These are phyloP conservation scores for Monosporascus sp. DNA, from an alignment of 2,329 filamentous ascomycete genomes.

Conservation along the genomic window DNA sequence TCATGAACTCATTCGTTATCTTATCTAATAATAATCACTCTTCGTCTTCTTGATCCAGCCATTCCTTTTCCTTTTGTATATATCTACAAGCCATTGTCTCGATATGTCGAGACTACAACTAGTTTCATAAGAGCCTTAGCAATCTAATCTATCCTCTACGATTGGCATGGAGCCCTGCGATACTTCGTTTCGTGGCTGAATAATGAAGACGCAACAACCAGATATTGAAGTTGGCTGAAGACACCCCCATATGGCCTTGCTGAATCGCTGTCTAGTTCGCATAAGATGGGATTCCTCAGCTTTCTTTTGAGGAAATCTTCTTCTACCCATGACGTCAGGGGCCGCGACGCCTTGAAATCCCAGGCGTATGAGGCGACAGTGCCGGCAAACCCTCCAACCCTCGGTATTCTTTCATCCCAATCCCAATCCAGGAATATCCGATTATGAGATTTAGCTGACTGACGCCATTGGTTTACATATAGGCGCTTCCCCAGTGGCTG, in stretches of 20 bases:
- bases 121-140: too few relatives aligned
- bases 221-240: not conserved
- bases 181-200: not conserved
- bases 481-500: conserved; percentile 36
- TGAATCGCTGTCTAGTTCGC: not conserved
- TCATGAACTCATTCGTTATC: too few relatives aligned
- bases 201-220: not conserved
- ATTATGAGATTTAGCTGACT: conserved; percentile 7
- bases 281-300: conserved; percentile 29
- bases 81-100: too few relatives aligned
- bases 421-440: conserved; percentile 14
- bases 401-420: conserved; percentile 23
- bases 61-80: too few relatives aligned
- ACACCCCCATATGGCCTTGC: not conserved
- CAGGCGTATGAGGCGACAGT: conserved; percentile 34
- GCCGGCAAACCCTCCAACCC: conserved; percentile 31
- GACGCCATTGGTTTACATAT: conserved; percentile 7
- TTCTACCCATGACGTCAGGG: conserved; percentile 5
- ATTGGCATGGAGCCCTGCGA: not conserved
- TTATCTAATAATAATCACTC: too few relatives aligned
- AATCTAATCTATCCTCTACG: not conserved
- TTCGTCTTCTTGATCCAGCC: too few relatives aligned
- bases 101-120: too few relatives aligned
- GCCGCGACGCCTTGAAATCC: conserved; percentile 22
- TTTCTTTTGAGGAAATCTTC: conserved; percentile 27